A percentile compares a stretch with the other conserved stretches of the same genome.
phyloP scores from a whole-genome alignment of 495 filamentous ascomycete genomes.

The Penicillium egyptiacum region DNA sequence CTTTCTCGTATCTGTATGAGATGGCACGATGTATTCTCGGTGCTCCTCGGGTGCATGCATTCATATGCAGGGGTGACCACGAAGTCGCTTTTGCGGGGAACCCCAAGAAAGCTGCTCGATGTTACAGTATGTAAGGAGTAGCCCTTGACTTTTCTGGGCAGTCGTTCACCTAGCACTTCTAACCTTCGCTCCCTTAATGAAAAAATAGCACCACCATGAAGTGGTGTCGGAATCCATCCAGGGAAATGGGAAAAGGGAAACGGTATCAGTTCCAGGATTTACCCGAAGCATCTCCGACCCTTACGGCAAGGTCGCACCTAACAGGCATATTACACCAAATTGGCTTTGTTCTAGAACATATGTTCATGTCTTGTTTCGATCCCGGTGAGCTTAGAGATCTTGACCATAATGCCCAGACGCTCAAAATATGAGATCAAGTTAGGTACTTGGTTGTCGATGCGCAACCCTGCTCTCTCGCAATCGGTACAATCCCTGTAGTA shows the following conservation, averaged over 20 bases:
- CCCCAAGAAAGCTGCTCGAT: background rate
- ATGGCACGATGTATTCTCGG: background rate
- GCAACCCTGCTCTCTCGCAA: background rate
- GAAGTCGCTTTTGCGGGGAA: constrained; percentile 3
- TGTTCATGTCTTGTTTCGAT: background rate
- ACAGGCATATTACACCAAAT: background rate
- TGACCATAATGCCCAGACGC: background rate
- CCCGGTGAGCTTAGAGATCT: background rate
- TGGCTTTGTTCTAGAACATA: background rate
- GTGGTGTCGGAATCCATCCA: background rate
- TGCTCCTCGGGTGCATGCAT: background rate
- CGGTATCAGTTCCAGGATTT: background rate
- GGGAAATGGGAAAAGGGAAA: background rate
- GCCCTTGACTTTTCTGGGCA: background rate
- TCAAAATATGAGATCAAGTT: background rate
- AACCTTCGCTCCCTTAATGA: background rate
- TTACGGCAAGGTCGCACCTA: background rate
- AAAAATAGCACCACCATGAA: background rate
- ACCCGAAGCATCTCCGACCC: background rate
- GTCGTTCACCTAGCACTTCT: no score
- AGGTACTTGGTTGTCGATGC: background rate
- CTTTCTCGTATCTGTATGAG: background rate
- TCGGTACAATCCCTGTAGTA: background rate
- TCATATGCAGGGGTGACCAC: constrained; percentile 1
- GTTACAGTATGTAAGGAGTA: background rate